These are phyloP conservation scores for Falciphora oryzae DNA, from an alignment of 2,329 filamentous ascomycete species.

Conservation along the genomic window DNA sequence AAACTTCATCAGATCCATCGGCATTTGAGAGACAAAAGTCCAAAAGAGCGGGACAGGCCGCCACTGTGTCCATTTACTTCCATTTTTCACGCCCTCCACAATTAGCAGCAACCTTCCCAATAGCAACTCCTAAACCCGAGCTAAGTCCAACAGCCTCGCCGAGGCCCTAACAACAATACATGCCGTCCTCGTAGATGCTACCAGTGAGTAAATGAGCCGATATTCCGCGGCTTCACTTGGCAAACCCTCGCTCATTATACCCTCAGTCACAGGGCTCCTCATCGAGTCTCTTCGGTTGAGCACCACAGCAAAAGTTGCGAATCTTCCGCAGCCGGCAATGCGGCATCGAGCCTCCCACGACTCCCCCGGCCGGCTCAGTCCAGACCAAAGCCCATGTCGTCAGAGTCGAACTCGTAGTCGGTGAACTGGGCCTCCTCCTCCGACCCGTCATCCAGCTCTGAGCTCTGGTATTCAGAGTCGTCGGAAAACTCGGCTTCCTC, in stretches of 20 bases:
- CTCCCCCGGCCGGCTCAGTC: not conserved
- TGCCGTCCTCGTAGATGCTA: not conserved
- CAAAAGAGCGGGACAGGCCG: no score
- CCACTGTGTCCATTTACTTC: no score
- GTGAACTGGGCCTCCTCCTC: constrained; percentile 1
- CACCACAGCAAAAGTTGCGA: not conserved
- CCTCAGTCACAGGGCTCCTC: not conserved
- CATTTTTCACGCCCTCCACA: no score
- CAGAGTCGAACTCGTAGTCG: not conserved
- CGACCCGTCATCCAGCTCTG: not conserved
- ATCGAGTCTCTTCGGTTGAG: not conserved
- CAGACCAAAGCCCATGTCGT: not conserved
- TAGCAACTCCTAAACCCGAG: no score
- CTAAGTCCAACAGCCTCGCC: no score
- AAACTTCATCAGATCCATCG: no score
- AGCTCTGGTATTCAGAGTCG: not conserved
- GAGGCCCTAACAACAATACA: not conserved
- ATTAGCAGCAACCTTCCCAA: no score
- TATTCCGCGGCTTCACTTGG: not conserved
- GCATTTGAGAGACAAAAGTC: no score
- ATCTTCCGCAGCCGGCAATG: not conserved
- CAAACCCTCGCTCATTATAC: not conserved
- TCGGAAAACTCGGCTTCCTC: not conserved
- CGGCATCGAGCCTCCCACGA: not conserved
- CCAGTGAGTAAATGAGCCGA: not conserved